Evolutionary conservation across 2,329 filamentous ascomycete species (phyloP), one percentile per base, ranked within the genome.

Genomic region (Xylaria digitata): DNA sequence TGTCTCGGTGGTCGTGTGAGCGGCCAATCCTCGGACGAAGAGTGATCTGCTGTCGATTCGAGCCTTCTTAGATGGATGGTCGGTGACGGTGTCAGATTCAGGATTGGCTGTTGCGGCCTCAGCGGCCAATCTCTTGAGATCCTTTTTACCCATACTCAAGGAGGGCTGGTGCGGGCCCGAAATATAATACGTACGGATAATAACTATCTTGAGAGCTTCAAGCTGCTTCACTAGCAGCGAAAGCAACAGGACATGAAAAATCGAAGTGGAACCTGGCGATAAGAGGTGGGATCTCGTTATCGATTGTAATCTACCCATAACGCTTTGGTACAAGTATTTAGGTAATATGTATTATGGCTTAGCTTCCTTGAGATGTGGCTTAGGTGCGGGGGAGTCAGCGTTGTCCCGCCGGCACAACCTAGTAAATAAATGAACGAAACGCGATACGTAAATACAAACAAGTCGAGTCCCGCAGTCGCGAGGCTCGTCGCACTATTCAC

Each of bases 11-110:
- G 94, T 98, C 43, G 91, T 90, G 26, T 85, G 87, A 23, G 90
- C 82, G 21, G 94, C 92, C 54, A 99, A 87, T 57, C 92, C 94
- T 74, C 95, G 92, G 71, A 99, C 90, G 82, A 99, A 99, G 72
- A 99, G 89, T 52, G 95, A 92, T 73, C 89, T 84, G 70, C 86
- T 85, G 65, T 90, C 87, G 64, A 87, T 83, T 70, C 85, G 82
- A 34, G 84, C 80, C 75, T 87, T 89, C 76, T 90, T 90, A 43
- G 80, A 75, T 15, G 82, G 80, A 49, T 77, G 78, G 59, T 75
- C 76, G 30, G 74, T 46, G 19, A 67, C 58, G 53, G 61, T 55
- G 58, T 52, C 72, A 52, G 60, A 62, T 59, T 49, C 75, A 76
- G 77, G 63, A 52, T 72, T 62, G 32, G 61, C 59, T 30, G 48